phyloP scores from a whole-genome alignment of 192 early-diverging fungal genomes.

The Thamnidium elegans region DNA sequence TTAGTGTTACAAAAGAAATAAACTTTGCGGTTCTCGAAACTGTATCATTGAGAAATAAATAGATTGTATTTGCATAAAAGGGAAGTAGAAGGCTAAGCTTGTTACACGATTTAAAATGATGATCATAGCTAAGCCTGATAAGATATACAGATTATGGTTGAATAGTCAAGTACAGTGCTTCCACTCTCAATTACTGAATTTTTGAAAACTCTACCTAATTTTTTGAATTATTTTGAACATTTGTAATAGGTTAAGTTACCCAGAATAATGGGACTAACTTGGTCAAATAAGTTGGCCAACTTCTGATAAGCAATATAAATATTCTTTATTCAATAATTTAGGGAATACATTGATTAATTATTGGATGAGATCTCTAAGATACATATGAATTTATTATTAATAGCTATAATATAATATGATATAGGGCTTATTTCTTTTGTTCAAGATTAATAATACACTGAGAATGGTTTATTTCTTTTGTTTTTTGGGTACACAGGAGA shows the following conservation, averaged over 20 bases:
- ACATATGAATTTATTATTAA: not conserved
- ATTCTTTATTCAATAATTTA: conserved; percentile 19
- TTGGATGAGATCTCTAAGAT: not conserved
- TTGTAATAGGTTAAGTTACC: not conserved
- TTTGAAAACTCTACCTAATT: not conserved
- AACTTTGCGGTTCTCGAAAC: too few species aligned
- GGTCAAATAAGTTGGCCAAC: conserved; percentile 3
- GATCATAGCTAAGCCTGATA: too few species aligned
- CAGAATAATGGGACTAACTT: not conserved
- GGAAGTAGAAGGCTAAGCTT: too few species aligned
- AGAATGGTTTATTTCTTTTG: conserved; percentile 6
- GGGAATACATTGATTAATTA: conserved; percentile 4
- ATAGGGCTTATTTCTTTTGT: too few species aligned
- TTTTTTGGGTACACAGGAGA: conserved; percentile 4
- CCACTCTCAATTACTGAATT: conserved; percentile 6
- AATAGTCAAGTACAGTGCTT: not conserved
- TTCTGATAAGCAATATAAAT: conserved; percentile 7
- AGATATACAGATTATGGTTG: too few species aligned
- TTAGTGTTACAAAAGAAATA: too few species aligned
- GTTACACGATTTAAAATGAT: too few species aligned
- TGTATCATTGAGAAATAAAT: too few species aligned
- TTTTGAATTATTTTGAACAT: conserved; percentile 8
- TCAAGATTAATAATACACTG: too few species aligned
- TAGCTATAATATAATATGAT: not conserved
- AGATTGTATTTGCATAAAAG: too few species aligned